Conservation (phyloP, 805 yeast genomes). For the Myxozyma udenii region DNA sequence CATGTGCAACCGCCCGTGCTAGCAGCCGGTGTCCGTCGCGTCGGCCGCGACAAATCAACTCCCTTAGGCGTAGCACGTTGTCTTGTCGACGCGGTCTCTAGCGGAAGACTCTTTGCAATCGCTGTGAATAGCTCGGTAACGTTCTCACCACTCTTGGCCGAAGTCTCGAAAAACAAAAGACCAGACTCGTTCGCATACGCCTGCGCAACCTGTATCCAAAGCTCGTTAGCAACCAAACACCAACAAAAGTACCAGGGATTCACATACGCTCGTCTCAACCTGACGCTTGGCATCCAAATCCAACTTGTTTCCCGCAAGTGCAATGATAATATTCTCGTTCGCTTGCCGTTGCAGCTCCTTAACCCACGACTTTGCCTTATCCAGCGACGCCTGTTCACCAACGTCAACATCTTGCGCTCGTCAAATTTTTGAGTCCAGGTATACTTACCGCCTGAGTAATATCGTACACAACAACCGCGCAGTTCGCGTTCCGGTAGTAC, state of each 20-base stretch:
- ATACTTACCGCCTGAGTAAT: constrained; percentile 50
- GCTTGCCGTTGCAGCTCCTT: constrained; percentile 86
- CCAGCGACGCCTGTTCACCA: constrained; percentile 57
- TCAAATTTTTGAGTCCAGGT: no score
- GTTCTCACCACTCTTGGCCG: constrained; percentile 71
- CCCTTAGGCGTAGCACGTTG: constrained; percentile 37
- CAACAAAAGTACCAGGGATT: neutral
- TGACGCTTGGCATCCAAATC: constrained; percentile 58
- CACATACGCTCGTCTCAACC: constrained; percentile 40
- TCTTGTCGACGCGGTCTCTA: constrained; percentile 37
- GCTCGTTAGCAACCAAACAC: no score
- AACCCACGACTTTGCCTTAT: constrained; percentile 85
- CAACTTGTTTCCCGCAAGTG: constrained; percentile 80
- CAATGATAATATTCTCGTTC: constrained; percentile 66
- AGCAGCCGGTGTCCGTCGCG: constrained; percentile 31
- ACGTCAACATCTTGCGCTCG: neutral
- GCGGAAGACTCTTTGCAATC: constrained; percentile 50
- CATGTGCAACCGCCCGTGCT: constrained; percentile 39
- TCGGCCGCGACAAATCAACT: constrained; percentile 34
- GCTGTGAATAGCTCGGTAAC: constrained; percentile 48
- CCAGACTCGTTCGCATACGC: constrained; percentile 57
- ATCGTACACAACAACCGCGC: constrained; percentile 88
- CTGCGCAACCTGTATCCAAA: constrained; percentile 35
- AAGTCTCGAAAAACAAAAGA: constrained; percentile 53
- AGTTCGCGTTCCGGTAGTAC: constrained; percentile 76